Conservation (phyloP, 1,139 yeast genomes). For the Yamadazyma taylorii region DNA sequence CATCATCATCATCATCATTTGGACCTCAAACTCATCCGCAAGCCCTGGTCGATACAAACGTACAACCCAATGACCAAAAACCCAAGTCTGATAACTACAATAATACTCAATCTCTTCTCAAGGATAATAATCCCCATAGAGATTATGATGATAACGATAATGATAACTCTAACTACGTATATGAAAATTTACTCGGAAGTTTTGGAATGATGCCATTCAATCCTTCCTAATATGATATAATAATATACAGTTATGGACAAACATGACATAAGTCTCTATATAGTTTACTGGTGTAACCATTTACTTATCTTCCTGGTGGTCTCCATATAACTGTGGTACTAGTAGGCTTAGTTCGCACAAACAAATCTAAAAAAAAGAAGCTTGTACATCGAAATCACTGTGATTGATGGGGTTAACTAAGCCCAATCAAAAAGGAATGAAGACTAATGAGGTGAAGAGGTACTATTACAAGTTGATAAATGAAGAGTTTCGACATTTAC, state of each 20-base stretch:
- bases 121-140: slow-evolving; percentile 6
- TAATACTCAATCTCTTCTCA: background rate
- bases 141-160: slow-evolving; percentile 10
- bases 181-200: slow-evolving; percentile 18
- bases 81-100: too few relatives aligned
- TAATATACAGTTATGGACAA: too few relatives aligned
- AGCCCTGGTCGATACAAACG: too few relatives aligned
- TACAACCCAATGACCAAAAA: background rate
- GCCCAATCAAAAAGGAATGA: slow-evolving; percentile 1
- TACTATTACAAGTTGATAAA: slow-evolving; percentile 31
- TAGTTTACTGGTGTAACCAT: too few relatives aligned
- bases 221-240: slow-evolving; percentile 11
- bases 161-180: slow-evolving; percentile 14
- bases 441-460: slow-evolving; percentile 15
- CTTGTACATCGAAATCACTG: background rate
- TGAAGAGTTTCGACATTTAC: slow-evolving; percentile 39
- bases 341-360: too few relatives aligned
- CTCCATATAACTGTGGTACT: too few relatives aligned
- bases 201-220: slow-evolving; percentile 21
- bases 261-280: too few relatives aligned
- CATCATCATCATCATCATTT: too few relatives aligned
- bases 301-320: too few relatives aligned
- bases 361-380: background rate
- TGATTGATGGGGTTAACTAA: too few relatives aligned
- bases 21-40: too few relatives aligned